Conservation (phyloP, 2,329 filamentous ascomycete genomes). For the Talaromyces sp. region DNA sequence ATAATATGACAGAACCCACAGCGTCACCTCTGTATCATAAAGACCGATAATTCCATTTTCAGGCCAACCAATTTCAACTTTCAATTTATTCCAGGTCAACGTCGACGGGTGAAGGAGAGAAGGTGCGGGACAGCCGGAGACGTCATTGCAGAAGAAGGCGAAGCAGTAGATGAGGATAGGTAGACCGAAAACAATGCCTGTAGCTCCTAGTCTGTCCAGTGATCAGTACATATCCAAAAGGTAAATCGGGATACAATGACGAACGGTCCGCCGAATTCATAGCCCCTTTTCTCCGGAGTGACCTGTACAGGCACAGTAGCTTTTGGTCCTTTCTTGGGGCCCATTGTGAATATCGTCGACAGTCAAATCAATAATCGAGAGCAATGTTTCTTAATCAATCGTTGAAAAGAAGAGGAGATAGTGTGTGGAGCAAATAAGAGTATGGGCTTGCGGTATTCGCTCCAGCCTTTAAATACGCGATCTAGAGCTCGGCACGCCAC, state of each 20-base stretch:
- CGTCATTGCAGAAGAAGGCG: conserved; percentile 85
- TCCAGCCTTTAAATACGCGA: conserved; percentile 7
- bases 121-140: conserved; percentile 84
- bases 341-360: conserved; percentile 8
- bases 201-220: conserved; percentile 64
- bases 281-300: conserved; percentile 42
- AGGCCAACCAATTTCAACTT: conserved; percentile 79
- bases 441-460: conserved; percentile 9
- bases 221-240: conserved; percentile 16
- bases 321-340: conserved; percentile 31
- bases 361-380: background rate
- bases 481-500: conserved; percentile 18
- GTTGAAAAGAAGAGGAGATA: background rate
- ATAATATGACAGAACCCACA: conserved; percentile 76
- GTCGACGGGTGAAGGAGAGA: conserved; percentile 71
- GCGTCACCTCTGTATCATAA: conserved; percentile 64
- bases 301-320: conserved; percentile 33
- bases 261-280: conserved; percentile 49
- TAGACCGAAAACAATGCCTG: conserved; percentile 73
- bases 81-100: conserved; percentile 68
- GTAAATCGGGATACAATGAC: conserved; percentile 22
- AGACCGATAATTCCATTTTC: conserved; percentile 66
- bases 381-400: background rate
- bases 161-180: conserved; percentile 76
- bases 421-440: conserved; percentile 4